Conservation (phyloP, 495 filamentous ascomycete genomes). For the Neurospora sp. region DNA sequence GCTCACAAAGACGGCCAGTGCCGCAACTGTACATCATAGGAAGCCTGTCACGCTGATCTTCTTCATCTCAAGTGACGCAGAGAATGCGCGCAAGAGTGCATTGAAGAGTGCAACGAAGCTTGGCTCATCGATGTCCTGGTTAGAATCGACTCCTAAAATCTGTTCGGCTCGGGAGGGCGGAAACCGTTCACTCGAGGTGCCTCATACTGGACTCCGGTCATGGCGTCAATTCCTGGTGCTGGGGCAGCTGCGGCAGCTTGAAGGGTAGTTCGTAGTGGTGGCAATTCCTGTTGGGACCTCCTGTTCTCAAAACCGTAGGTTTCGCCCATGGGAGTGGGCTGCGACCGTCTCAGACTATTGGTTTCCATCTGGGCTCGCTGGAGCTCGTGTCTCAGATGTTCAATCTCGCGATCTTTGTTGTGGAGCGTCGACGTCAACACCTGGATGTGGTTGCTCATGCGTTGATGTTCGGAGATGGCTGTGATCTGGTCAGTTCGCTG, state of each 20-base stretch:
- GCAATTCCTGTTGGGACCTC: constrained; percentile 31
- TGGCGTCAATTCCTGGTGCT: constrained; percentile 31
- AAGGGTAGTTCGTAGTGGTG: constrained; percentile 32
- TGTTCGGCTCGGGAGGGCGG: constrained; percentile 12
- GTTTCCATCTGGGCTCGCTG: not conserved
- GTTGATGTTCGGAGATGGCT: constrained; percentile 48
- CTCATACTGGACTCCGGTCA: constrained; percentile 48
- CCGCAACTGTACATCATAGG: not conserved
- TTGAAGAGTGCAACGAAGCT: not conserved
- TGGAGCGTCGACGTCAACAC: constrained; percentile 23
- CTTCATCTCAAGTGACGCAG: not conserved
- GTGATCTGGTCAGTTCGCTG: constrained; percentile 5
- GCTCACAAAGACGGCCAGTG: not conserved
- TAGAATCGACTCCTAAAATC: constrained; percentile 4
- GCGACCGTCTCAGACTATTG: constrained; percentile 30
- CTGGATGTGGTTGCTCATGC: constrained; percentile 29
- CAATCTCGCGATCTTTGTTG: constrained; percentile 32
- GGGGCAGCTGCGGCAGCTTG: constrained; percentile 9
- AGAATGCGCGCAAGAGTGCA: not conserved
- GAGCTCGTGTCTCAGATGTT: constrained; percentile 37
- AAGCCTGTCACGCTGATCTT: not conserved
- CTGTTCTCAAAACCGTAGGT: constrained; percentile 22
- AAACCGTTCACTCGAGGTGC: constrained; percentile 29
- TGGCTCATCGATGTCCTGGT: not conserved
- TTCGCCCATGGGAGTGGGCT: constrained; percentile 11